Evolutionary conservation across 1,284 basidiomycete genomes (phyloP), one percentile per base, ranked within the genome.

Genomic region (Puccinia triticina): DNA sequence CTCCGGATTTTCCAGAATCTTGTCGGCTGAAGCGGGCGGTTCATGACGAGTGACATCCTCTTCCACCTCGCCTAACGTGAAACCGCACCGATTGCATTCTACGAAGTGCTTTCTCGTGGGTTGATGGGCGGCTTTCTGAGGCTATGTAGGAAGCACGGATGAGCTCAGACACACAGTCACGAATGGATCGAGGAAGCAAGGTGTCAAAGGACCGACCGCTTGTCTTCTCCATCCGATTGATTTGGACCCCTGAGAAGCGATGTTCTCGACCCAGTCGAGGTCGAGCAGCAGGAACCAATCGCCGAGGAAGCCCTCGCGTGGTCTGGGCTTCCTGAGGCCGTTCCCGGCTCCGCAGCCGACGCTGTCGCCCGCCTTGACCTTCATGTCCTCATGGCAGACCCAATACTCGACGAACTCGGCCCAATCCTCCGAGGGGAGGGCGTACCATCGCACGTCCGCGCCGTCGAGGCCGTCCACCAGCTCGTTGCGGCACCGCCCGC

Each of bases 361-460:
- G n/a, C n/a, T n/a, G n/a, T 74, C 34, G 2, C 48, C 34, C 14
- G 75, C 64, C n/a, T 64, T 77, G 21, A 64, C 18, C 29, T 77
- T 61, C 34, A 40, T 43, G 18, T 77, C 75, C n/a, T 79, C 77
- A 43, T 79, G 77, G n/a, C 77, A 79, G 40, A 79, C 55, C 77
- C 77, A 79, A 79, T 79, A 79, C 53, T 79, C 77, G 34, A 79
- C 66, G 50, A 79, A 79, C 18, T 79, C 77, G 32, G 71, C 64
- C 77, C 77, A 79, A 37, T 57, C 64, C 43, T 69, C 66, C 0
- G 77, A 79, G 5, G 77, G 77, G 23, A 79, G 59, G 4, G 46
- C 66, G 43, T 71, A 79, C 64, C 67, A 79, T 57, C 71, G 64
- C 34, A 23, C 57, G 11, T 29, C 40, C 43, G 34, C 37, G n/a